Evolutionary conservation across 2,329 filamentous ascomycete species (phyloP).

Genomic region (Pseudocercospora vitis): DNA sequence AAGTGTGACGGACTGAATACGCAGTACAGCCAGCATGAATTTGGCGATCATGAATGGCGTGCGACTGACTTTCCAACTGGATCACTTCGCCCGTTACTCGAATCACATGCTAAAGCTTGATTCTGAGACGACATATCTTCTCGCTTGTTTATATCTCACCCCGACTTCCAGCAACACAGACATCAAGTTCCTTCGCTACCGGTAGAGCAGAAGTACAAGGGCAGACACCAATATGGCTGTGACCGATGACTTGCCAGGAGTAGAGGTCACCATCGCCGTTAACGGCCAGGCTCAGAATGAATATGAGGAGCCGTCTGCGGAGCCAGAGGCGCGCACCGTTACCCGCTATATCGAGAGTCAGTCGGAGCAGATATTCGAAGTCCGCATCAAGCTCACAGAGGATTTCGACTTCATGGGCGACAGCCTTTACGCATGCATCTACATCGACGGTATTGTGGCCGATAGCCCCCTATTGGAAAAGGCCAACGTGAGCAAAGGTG

Average conservation of each 20-base stretch:
- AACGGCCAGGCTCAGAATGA: conserved; percentile 26
- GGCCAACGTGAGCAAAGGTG: not conserved
- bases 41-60: no score
- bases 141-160: no score
- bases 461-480: conserved; percentile 4
- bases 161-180: no score
- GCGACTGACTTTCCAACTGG: no score
- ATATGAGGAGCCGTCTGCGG: conserved; percentile 18
- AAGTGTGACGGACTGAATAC: no score
- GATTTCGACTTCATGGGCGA: conserved; percentile 18
- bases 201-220: not conserved
- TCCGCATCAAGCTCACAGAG: conserved; percentile 14
- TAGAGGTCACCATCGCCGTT: conserved; percentile 25
- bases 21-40: no score
- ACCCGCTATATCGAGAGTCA: conserved; percentile 29
- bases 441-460: conserved; percentile 17
- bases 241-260: conserved; percentile 20
- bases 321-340: conserved; percentile 14
- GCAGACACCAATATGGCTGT: conserved; percentile 24
- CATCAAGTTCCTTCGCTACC: not conserved
- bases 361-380: conserved; percentile 23
- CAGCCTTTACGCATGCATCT: conserved; percentile 12
- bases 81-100: no score
- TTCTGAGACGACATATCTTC: no score
- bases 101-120: no score